Base-by-base conservation (phyloP, 2,329 filamentous ascomycete genomes). In the Alternaria postmessia region DNA sequence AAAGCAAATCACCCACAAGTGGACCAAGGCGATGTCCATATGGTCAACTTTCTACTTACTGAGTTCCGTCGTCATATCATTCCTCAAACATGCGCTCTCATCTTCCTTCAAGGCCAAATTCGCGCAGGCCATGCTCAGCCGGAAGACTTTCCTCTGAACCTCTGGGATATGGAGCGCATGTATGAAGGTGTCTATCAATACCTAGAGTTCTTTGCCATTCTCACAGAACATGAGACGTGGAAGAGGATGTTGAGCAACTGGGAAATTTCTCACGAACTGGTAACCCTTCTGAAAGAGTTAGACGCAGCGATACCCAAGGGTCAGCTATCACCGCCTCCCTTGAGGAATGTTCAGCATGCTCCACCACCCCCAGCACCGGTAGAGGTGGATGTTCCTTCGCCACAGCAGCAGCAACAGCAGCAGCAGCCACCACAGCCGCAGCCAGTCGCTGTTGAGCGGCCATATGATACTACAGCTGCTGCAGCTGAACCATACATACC, bases 161-260 rank as follows among this genome's bases (percentile, higher is more conserved):
- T 93, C 47, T 98, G 94, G 94, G 94, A 98, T 72, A 96, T 98
- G 91, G 94, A 98, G 76, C 88, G 94, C 14, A 94, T 96, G 59
- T 97, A 96, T 76, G 94, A 98, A 73, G 94, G 94, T 0, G 88
- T 98, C 1, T 93, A 94, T 52, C 94, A 97, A 77, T 97, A 96
- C 74, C 87, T 98, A 2, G 94, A 97, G 70, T 96, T 98, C 75
- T 91, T 97, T 54, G 93, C 91, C 16, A 94, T 95, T 0, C 87
- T 97, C 28, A 93, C 92, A 0, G 94, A 97, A 73, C 91, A 94
- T 70, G 86, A 89, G 43, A 90, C 92, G 51, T 93, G 93, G 83
- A 92, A 96, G 64, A 86, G 88, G 42, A 89, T 96, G 63, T 86
- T 98, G 39, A 92, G 96, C 51, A 90, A 96, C 65, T 98, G 94